Evolutionary conservation across 495 filamentous ascomycete genomes (phyloP).

Genomic region (Penicillium argentinense): DNA sequence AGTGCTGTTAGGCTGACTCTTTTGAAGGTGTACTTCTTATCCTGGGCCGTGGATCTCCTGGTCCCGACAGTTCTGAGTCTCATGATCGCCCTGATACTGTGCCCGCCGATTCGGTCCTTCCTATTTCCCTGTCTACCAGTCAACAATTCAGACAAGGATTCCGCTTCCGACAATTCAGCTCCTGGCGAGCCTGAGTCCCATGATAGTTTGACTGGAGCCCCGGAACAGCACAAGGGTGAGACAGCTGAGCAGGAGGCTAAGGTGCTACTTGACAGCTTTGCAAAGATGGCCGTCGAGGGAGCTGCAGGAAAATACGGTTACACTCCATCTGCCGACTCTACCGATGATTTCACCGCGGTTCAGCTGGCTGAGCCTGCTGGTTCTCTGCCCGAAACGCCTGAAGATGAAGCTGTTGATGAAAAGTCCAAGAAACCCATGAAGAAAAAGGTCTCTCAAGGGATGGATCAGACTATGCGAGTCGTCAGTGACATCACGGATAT

Average conservation of each 20-base stretch:
- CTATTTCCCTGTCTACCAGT: conserved; percentile 77
- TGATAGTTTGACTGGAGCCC: conserved; percentile 77
- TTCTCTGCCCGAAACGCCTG: conserved; percentile 58
- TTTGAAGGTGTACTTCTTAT: conserved; percentile 63
- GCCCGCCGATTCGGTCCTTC: conserved; percentile 59
- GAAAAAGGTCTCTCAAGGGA: conserved; percentile 72
- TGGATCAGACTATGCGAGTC: conserved; percentile 74
- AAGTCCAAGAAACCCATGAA: conserved; percentile 86
- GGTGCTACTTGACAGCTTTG: conserved; percentile 76
- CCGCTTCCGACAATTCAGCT: conserved; percentile 64
- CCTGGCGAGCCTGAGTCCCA: conserved; percentile 71
- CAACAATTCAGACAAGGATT: conserved; percentile 57
- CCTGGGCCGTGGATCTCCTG: conserved; percentile 78
- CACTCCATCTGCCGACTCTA: conserved; percentile 42
- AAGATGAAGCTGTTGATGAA: conserved; percentile 58
- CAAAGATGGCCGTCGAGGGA: conserved; percentile 70
- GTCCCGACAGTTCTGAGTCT: conserved; percentile 56
- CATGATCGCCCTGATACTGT: conserved; percentile 64
- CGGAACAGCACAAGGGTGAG: conserved; percentile 82
- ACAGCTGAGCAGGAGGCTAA: conserved; percentile 83
- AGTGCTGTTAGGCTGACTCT: too few species aligned
- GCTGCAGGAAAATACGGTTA: conserved; percentile 72
- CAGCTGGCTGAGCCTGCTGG: conserved; percentile 61
- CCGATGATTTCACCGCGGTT: conserved; percentile 44
- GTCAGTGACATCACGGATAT: conserved; percentile 72